Conservation (phyloP, 768 basidiomycete species). For the Rhodotorula taiwanensis region DNA sequence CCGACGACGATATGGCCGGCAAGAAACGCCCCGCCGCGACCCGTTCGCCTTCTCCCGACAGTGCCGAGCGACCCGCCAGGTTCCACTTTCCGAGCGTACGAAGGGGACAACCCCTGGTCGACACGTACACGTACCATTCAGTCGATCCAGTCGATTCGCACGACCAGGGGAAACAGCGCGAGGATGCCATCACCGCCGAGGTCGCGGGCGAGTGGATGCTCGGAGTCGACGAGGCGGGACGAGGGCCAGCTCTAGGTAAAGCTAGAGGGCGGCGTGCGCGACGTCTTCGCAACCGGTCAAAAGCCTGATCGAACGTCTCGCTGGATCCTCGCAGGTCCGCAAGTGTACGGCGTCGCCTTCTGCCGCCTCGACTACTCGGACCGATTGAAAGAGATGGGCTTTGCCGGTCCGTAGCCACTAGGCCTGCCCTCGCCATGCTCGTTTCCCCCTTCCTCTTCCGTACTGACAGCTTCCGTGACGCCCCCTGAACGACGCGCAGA, state of each 20-base stretch:
- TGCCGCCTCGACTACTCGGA: conserved; percentile 74
- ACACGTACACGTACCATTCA: conserved; percentile 41
- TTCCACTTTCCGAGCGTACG: conserved; percentile 33
- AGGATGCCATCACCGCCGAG: conserved; percentile 46
- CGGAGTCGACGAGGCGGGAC: conserved; percentile 96
- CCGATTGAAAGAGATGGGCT: conserved; percentile 69
- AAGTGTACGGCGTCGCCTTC: conserved; percentile 93
- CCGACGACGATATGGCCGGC: conserved; percentile 15
- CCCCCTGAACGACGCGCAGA: conserved; percentile 51
- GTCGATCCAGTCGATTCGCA: conserved; percentile 9
- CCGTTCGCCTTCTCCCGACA: not conserved
- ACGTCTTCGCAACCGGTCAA: too few relatives aligned
- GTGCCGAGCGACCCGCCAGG: not conserved
- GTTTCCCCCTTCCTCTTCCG: not conserved
- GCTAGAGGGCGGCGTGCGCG: not conserved
- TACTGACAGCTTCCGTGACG: not conserved
- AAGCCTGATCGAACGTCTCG: not conserved
- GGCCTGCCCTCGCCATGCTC: not conserved
- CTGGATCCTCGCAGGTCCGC: conserved; percentile 50
- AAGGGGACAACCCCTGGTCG: conserved; percentile 23
- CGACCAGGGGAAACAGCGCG: not conserved
- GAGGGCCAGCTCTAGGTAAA: conserved; percentile 82
- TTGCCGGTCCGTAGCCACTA: conserved; percentile 62
- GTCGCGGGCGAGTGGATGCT: conserved; percentile 60
- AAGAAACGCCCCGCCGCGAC: conserved; percentile 1